Evolutionary conservation across 116 monocot species (phyloP).

Genomic region (Posidonia oceanica): DNA sequence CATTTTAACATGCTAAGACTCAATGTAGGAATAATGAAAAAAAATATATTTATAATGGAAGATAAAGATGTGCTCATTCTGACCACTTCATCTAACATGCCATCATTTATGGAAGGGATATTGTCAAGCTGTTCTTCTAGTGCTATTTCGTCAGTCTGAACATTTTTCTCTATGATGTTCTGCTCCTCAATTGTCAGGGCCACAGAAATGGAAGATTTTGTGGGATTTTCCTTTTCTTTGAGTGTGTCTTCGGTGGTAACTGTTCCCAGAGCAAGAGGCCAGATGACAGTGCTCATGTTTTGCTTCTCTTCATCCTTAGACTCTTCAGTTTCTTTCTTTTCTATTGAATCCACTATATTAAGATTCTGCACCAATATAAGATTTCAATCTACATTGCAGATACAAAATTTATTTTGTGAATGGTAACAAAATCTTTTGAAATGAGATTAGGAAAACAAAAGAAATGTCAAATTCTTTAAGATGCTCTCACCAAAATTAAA

Average conservation of each 20-base stretch:
- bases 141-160: not conserved
- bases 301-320: not conserved
- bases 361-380: slow-evolving; percentile 3
- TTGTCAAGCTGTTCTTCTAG: not conserved
- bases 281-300: not conserved
- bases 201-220: not conserved
- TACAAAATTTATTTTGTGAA: not conserved
- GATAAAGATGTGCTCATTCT: not conserved
- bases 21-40: too few relatives aligned
- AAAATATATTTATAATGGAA: not conserved
- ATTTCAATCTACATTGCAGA: not conserved
- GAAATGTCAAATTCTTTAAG: not conserved
- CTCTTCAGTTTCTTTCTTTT: not conserved
- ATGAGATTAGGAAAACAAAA: not conserved
- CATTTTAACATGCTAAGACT: too few relatives aligned
- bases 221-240: not conserved
- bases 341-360: not conserved
- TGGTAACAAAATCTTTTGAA: not conserved
- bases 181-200: not conserved
- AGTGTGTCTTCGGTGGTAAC: not conserved
- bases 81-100: slow-evolving; percentile 4
- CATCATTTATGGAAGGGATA: slow-evolving; percentile 2
- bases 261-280: not conserved
- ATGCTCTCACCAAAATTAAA: not conserved
- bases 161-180: not conserved